phyloP scores from a whole-genome alignment of 805 yeast species.

The Brettanomyces nanus region DNA sequence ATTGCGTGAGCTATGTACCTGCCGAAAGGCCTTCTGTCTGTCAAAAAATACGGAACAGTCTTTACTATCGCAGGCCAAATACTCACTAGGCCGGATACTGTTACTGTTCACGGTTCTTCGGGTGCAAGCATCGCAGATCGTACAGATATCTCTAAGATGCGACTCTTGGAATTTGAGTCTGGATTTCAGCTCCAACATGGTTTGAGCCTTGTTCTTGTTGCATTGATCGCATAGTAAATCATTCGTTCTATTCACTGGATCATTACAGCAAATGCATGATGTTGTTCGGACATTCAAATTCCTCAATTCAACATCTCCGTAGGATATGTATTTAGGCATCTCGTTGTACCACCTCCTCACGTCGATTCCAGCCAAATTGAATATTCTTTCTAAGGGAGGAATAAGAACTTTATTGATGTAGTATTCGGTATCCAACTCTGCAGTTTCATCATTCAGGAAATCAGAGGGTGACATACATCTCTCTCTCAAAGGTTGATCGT shows the following conservation, averaged over 20 bases:
- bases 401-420: constrained; percentile 76
- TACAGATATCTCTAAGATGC: constrained; percentile 21
- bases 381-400: constrained; percentile 84
- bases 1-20: constrained; percentile 9
- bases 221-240: constrained; percentile 29
- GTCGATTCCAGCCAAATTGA: constrained; percentile 77
- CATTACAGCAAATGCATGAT: constrained; percentile 25
- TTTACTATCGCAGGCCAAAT: constrained; percentile 43
- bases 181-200: constrained; percentile 27
- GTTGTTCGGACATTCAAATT: constrained; percentile 17
- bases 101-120: constrained; percentile 12
- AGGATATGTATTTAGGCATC: constrained; percentile 38
- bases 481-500: constrained; percentile 60
- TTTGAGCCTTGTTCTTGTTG: constrained; percentile 26
- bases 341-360: constrained; percentile 67
- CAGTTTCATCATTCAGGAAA: constrained; percentile 34
- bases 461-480: constrained; percentile 76
- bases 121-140: constrained; percentile 31
- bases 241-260: constrained; percentile 6
- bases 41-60: constrained; percentile 61
- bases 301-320: constrained; percentile 9
- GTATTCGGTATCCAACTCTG: constrained; percentile 69
- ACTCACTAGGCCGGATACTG: constrained; percentile 19
- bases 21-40: constrained; percentile 34
- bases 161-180: constrained; percentile 20